Evolutionary conservation across 2,329 filamentous ascomycete genomes (phyloP), one percentile per base, ranked within the genome.

Genomic region (Westerdykella ornata): DNA sequence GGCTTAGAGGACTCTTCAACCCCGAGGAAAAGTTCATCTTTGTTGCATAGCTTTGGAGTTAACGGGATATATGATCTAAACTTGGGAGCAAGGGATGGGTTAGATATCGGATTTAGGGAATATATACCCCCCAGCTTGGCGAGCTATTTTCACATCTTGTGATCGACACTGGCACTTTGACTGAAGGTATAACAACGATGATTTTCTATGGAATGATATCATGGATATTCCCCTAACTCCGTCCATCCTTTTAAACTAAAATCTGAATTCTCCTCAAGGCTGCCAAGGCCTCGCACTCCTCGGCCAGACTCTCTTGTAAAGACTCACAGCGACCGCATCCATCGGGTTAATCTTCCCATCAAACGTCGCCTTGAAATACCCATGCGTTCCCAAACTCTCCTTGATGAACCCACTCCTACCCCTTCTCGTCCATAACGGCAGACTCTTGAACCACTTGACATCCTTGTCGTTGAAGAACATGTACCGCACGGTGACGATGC

Each of bases 361-460:
- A 70, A 98, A 98, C 2, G 85, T 96, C 11, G 92, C 92, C 75
- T 98, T 98, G 78, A 97, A 97, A 72, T 98, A 98, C n/a, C 92
- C 92, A 67, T 98, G 92, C 28, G 92, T 98, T 56, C 92, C 92
- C 37, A 98, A 71, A 43, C 84, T 78, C 72, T 98, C 92, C 74
- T 96, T 96, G 72, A 98, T 81, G 65, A 82, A 96, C 7, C 92
- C 92, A 52, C 81, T 86, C 47, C 92, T 76, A 5, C 92, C 92
- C 20, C 90, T 73, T 71, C 81, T 86, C 4, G 92, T 98, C 89
- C 90, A 98, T 49, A 98, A 69, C 45, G 92, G 90, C 62, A 98
- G 67, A 1, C 90, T 90, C 72, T 95, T 94, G 78, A 97, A 98
- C 89, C 92, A 98, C 53, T 85, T 81, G 22, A 98, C 87, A 52